Conservation (phyloP, 208 protist genomes). For the Trypanosoma congolense region DNA sequence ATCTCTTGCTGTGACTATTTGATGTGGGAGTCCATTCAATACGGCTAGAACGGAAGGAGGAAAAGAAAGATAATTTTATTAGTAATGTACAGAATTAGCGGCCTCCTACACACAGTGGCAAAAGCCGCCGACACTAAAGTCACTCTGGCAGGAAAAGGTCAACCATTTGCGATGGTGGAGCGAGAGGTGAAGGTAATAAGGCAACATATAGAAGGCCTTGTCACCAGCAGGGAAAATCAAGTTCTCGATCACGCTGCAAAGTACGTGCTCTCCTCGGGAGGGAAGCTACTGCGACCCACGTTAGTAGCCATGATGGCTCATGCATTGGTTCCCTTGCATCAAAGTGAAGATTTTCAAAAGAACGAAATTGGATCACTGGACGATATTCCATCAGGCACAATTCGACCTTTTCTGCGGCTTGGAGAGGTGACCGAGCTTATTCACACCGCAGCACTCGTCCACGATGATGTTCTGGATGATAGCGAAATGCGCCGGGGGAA, state of each 20-base stretch:
- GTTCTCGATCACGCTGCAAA: constrained; percentile 76
- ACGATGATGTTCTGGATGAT: constrained; percentile 95
- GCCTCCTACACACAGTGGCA: neutral
- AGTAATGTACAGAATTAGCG: constrained; percentile 3
- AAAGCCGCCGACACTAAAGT: neutral
- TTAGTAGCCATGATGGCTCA: constrained; percentile 76
- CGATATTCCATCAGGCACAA: constrained; percentile 47
- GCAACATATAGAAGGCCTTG: constrained; percentile 55
- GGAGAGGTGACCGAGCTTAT: constrained; percentile 95
- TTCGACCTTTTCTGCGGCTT: constrained; percentile 73
- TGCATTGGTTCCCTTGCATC: constrained; percentile 49
- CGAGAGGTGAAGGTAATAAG: constrained; percentile 63
- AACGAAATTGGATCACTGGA: constrained; percentile 47
- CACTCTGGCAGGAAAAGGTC: constrained; percentile 34
- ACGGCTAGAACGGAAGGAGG: too few species aligned
- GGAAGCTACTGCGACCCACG: constrained; percentile 80
- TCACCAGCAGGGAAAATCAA: constrained; percentile 56
- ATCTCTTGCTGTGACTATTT: too few species aligned
- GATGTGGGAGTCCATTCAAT: too few species aligned
- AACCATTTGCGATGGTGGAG: constrained; percentile 52
- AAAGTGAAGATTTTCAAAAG: constrained; percentile 34
- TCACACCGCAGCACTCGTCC: constrained; percentile 94
- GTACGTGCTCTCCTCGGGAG: constrained; percentile 54
- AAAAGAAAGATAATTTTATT: neutral
- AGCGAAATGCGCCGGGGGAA: constrained; percentile 88